Evolutionary conservation across 176 grass and related monocot species (phyloP).

Genomic region (Aegilops umbellulata): DNA sequence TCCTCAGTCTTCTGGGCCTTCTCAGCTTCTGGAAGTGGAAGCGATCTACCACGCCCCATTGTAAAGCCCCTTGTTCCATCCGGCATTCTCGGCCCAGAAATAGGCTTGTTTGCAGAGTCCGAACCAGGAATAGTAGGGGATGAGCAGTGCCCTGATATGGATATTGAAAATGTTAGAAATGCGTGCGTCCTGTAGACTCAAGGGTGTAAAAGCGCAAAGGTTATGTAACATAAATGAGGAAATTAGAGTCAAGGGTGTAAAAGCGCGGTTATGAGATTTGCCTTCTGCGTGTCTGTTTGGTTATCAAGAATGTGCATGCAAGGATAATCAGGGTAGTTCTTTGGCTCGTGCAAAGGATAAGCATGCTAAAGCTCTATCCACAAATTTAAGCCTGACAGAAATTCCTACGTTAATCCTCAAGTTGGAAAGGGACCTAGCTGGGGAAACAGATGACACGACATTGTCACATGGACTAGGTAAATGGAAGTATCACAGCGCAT

Average conservation of each 20-base stretch:
- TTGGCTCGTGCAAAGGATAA: neutral
- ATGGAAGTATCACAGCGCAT: neutral
- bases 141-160: neutral
- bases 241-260: neutral
- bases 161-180: neutral
- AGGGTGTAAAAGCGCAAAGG: too few species aligned
- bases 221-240: neutral
- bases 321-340: conserved; percentile 1
- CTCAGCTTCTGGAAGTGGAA: conserved; percentile 14
- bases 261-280: neutral
- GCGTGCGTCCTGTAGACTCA: neutral
- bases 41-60: conserved; percentile 68
- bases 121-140: conserved; percentile 20
- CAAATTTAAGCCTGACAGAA: neutral
- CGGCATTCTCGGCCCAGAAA: conserved; percentile 83
- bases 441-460: neutral
- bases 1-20: conserved; percentile 25
- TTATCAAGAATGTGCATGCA: neutral
- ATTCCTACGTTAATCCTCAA: neutral
- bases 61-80: conserved; percentile 81
- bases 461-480: neutral
- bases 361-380: neutral
- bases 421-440: neutral
- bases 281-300: neutral
- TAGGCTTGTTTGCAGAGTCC: conserved; percentile 53